phyloP scores from a whole-genome alignment of 2,329 filamentous ascomycete genomes.

The Talaromyces sp. region DNA sequence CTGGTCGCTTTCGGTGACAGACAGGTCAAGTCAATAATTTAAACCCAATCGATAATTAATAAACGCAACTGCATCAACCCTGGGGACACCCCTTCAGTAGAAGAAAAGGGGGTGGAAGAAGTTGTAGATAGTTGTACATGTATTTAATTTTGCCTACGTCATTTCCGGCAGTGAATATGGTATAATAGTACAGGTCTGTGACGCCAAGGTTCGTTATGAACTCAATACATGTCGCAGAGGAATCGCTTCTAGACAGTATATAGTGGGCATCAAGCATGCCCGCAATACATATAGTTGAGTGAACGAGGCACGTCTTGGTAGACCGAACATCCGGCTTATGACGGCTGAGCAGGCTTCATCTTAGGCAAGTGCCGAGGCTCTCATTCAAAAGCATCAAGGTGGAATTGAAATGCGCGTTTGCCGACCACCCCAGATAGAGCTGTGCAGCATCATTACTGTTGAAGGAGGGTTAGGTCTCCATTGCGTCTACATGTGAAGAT shows the following conservation, averaged over 20 bases:
- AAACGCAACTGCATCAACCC: too few species aligned
- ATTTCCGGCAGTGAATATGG: not conserved
- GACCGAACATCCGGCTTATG: not conserved
- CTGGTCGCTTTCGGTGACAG: too few species aligned
- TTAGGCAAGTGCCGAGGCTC: constrained; percentile 41
- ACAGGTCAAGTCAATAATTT: not conserved
- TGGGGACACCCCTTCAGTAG: too few species aligned
- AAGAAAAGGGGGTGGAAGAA: too few species aligned
- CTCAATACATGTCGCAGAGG: not conserved
- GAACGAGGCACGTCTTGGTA: not conserved
- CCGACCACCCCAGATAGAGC: constrained; percentile 25
- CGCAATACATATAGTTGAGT: not conserved
- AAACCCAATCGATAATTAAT: too few species aligned
- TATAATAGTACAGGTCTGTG: not conserved
- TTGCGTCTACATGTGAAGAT: not conserved
- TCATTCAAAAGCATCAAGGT: constrained; percentile 44
- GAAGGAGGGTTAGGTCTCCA: constrained; percentile 5
- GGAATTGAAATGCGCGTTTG: constrained; percentile 37
- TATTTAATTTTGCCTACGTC: not conserved
- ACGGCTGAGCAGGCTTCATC: constrained; percentile 11
- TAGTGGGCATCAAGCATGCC: constrained; percentile 15
- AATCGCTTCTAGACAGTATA: not conserved
- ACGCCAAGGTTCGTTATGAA: not conserved
- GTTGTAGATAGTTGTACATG: not conserved
- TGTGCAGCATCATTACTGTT: constrained; percentile 21